Base-by-base conservation (phyloP, 2,329 filamentous ascomycete species). In the Fusarium nisikadoi region DNA sequence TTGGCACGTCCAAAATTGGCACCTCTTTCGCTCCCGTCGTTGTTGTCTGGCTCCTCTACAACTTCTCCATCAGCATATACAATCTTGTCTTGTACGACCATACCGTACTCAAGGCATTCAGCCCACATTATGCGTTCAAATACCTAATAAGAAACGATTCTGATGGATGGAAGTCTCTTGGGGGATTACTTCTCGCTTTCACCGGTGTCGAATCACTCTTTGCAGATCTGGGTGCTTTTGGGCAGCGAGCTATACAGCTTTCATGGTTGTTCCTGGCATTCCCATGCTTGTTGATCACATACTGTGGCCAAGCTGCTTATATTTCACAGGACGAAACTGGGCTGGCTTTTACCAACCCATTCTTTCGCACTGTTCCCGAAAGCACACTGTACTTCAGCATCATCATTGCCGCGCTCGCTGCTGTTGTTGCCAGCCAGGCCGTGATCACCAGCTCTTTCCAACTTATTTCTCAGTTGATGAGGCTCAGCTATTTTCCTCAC, bases 141-240 rank as follows among this genome's bases (percentile, higher is more conserved):
- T 93, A 90, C 76, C 84, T 93, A 42, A 79, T 87, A 25, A 84
- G 88, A 19, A 89, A 91, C 74, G 85, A 86, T 58, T 84, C 86
- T 7, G 83, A 87, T 9, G 91, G 89, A 1, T 93, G 91, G 91
- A 84, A 83, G 64, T 88, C 86, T 65, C 84, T 93, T 3, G 91
- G 90, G n/a, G 92, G 93, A 8, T 88, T 94, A 25, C 80, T 95
- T 5, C 86, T 95, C 14, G 88, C 90, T 6, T 94, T 95, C 75
- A 94, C 93, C 4, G 92, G 91, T 23, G 91, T 93, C n/a, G 93
- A 94, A 78, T 92, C 92, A 3, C 84, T 95, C 2, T 95, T 94
- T 77, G 92, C 93, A 7, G 92, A 95, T 75, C 84, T 95, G 11
- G 93, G 92, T 38, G 93, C 93, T 27, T 95, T 95, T 79, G 89